Percentiles rank a stretch among this genome's conserved stretches.
These are phyloP conservation scores for Trametes elegans DNA, from an alignment of 768 basidiomycete species.

Conservation along the genomic window DNA sequence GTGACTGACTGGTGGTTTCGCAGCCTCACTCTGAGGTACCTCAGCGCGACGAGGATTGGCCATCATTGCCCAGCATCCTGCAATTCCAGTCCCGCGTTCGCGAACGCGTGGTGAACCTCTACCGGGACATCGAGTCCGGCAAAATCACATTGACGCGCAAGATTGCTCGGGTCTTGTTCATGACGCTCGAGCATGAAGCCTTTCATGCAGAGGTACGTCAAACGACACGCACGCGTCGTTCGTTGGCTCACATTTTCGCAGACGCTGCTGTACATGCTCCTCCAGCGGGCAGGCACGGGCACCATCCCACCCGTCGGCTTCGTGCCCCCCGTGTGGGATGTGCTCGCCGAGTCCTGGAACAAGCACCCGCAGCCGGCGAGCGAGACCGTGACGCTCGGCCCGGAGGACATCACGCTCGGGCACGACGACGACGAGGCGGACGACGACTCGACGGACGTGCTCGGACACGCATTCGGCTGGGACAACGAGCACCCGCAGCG, in stretches of 20 bases:
- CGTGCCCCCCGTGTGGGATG: constrained; percentile 66
- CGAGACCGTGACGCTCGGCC: constrained; percentile 54
- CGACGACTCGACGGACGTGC: constrained; percentile 48
- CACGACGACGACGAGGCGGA: constrained; percentile 80
- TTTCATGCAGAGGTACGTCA: constrained; percentile 78
- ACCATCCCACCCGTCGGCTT: constrained; percentile 81
- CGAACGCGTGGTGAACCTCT: constrained; percentile 65
- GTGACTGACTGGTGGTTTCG: neutral
- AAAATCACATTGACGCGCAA: constrained; percentile 54
- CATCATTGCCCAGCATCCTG: constrained; percentile 63
- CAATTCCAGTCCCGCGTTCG: constrained; percentile 79
- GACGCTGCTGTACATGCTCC: constrained; percentile 93
- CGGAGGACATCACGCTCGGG: constrained; percentile 62
- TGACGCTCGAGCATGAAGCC: constrained; percentile 90
- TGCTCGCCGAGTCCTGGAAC: constrained; percentile 50
- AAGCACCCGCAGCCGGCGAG: constrained; percentile 41
- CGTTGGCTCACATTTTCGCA: constrained; percentile 19
- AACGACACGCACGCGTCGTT: neutral
- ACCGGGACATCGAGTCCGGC: constrained; percentile 63
- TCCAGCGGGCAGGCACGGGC: constrained; percentile 76
- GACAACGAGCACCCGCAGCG: constrained; percentile 86
- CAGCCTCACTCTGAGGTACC: constrained; percentile 93
- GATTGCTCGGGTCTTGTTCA: constrained; percentile 78
- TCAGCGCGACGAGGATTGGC: constrained; percentile 80
- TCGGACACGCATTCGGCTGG: constrained; percentile 83